Evolutionary conservation across 129 eudicot genomes (phyloP).

Genomic region (Artemisia argyi): DNA sequence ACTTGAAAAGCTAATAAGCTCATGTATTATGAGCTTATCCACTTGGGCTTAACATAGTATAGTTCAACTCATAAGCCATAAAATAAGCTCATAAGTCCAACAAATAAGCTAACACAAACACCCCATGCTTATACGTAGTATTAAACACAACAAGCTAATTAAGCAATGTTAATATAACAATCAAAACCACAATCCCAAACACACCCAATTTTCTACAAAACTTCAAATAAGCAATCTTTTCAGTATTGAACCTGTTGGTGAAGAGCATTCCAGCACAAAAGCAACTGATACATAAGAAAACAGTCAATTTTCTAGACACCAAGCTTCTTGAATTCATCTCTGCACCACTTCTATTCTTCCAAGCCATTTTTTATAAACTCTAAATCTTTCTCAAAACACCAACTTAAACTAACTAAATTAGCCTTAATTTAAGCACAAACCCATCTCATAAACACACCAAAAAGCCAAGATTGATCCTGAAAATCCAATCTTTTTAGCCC

Average conservation of each 20-base stretch:
- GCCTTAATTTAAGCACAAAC: neutral
- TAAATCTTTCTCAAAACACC: neutral
- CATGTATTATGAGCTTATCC: too few species aligned
- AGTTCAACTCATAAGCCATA: too few species aligned
- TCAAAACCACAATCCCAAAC: neutral
- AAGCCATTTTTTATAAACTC: conserved; percentile 46
- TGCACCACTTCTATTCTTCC: conserved; percentile 61
- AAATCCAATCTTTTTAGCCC: too few species aligned
- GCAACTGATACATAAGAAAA: conserved; percentile 64
- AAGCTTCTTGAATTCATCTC: conserved; percentile 52
- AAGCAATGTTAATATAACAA: neutral
- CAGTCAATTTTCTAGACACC: conserved; percentile 56
- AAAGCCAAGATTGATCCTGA: too few species aligned
- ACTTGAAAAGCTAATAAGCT: too few species aligned
- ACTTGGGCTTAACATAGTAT: too few species aligned
- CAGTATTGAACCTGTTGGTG: conserved; percentile 66
- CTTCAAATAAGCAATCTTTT: conserved; percentile 3
- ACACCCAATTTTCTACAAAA: neutral
- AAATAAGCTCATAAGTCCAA: too few species aligned
- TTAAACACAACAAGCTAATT: too few species aligned
- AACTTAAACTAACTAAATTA: conserved; percentile 22
- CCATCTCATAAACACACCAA: conserved; percentile 14
- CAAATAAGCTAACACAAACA: too few species aligned
- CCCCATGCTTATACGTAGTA: too few species aligned
- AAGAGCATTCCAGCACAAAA: conserved; percentile 92